Base-by-base conservation (phyloP, 1,284 basidiomycete species). In the Pholiota adiposa region DNA sequence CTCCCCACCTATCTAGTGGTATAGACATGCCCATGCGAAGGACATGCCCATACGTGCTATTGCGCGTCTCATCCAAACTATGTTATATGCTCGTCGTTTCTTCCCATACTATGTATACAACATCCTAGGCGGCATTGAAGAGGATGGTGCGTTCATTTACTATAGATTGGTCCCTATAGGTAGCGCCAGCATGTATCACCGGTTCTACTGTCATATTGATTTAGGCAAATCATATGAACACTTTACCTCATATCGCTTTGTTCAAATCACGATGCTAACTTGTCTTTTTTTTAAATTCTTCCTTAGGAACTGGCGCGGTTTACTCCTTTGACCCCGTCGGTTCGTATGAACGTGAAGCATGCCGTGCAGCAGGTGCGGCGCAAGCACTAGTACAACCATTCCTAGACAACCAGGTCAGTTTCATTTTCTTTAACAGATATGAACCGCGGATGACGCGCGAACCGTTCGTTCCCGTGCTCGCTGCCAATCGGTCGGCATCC, bases 301-400 rank as follows among this genome's bases (percentile, higher is more conserved):
- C 61, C 56, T 59, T 73, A 94, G 94, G 94, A 38, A 88, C 93
- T 41, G 96, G 96, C 36, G 94, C 95, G 3, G 95, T 98, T 18
- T 98, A 98, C 81, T 97, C 94, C 23, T 98, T 97, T 75, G 96
- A 98, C 77, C 95, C 95, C 34, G 94, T 97, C 33, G 96, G 96
- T 44, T 94, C 92, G 54, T 98, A 97, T 75, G 95, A 97, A 76
- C 91, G 96, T 63, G 94, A 97, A 78, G 87, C 92, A 43, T 97
- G 96, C 78, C 89, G 96, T 66, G 94, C 94, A 36, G 94, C 95
- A 50, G 96, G 96, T 60, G 92, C 95, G 9, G 96, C 95, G 23
- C 91, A 94, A 72, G 85, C 88, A 50, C 84, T 98, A 38, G 87
- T 98, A 14, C 96, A 98, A 72, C 96, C 96, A 3, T 97, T 97